These are phyloP conservation scores for Nakazawaea populi DNA, from an alignment of 805 yeast species.

Conservation along the genomic window DNA sequence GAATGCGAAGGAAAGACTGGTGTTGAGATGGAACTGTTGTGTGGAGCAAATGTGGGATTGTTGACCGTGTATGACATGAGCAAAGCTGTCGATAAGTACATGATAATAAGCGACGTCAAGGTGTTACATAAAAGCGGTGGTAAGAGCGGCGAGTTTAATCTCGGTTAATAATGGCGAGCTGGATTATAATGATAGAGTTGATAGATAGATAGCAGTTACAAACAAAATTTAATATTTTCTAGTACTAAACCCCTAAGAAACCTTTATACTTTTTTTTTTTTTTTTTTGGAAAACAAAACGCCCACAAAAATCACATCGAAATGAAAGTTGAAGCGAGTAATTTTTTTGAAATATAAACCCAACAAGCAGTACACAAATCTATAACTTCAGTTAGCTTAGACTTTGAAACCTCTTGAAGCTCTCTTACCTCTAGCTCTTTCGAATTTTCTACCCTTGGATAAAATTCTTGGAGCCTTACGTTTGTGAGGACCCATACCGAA, in stretches of 20 bases:
- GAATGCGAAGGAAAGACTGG: slow-evolving; percentile 47
- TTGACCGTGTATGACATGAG: slow-evolving; percentile 54
- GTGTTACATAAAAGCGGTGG: slow-evolving; percentile 42
- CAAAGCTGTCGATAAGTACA: slow-evolving; percentile 46
- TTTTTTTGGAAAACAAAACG: not conserved
- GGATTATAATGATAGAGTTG: too few relatives aligned
- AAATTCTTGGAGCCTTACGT: slow-evolving; percentile 98
- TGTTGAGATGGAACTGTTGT: slow-evolving; percentile 53
- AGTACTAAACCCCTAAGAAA: not conserved
- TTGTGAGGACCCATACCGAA: slow-evolving; percentile 99
- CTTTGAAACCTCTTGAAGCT: slow-evolving; percentile 99
- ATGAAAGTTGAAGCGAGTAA: not conserved
- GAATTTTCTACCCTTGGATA: slow-evolving; percentile 98
- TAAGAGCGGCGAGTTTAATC: slow-evolving; percentile 19
- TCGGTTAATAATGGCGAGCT: not conserved
- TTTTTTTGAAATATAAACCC: not conserved
- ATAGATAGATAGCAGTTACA: too few relatives aligned
- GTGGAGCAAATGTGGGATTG: slow-evolving; percentile 37
- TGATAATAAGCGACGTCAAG: slow-evolving; percentile 31
- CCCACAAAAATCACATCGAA: not conserved
- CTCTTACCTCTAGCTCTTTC: slow-evolving; percentile 99
- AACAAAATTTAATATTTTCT: too few relatives aligned
- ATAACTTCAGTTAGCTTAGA: slow-evolving; percentile 46
- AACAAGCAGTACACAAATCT: not conserved
- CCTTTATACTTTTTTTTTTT: not conserved